Evolutionary conservation across 2,329 filamentous ascomycete genomes (phyloP), one percentile per base, ranked within the genome.

Genomic region (Xylariaceae sp.): DNA sequence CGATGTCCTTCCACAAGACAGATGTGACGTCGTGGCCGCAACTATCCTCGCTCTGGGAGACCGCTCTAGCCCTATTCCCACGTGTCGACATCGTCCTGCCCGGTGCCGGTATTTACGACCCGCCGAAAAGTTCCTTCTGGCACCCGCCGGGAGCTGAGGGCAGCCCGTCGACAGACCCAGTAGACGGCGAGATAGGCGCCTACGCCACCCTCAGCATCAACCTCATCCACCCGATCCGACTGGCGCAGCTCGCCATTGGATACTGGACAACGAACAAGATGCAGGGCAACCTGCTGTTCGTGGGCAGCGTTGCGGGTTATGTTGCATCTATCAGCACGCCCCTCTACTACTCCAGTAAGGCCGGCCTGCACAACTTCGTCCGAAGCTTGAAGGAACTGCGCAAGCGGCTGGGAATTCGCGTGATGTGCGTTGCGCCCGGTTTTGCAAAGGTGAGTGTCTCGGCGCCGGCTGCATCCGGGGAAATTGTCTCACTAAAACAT

Each of bases 31-130:
- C 70, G 18, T 76, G 72, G 72, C 58, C 67, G 3, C 63, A 74
- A 39, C 62, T 75, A 6, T 58, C 50, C 2, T 41, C 53, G 6
- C 65, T 73, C 45, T 73, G 69, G 66, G 46, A 59, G n/a, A 53
- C 48, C 2, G 64, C 67, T 2, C 48, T 72, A 5, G 42, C 58
- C 1, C 50, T 55, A 35, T 73, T 74, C 53, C 56, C 62, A 3
- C 62, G 41, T 4, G 42, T 74, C 37, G 71, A 75, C 58, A 67
- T 74, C 27, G 70, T 74, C n/a, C 63, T 73, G 15, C 64, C 69
- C 18, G 72, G 71, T 21, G 73, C 73, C 8, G 71, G 71, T 13
- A 39, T 74, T 29, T 74, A 72, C 55, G 73, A 75, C 42, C 73
- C 73, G 3, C 53, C 61, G 9, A 71, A 62, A 59, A 67, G 66